Conservation (phyloP, 352 stramenopile genomes). For the Thraustochytrium sp. region DNA sequence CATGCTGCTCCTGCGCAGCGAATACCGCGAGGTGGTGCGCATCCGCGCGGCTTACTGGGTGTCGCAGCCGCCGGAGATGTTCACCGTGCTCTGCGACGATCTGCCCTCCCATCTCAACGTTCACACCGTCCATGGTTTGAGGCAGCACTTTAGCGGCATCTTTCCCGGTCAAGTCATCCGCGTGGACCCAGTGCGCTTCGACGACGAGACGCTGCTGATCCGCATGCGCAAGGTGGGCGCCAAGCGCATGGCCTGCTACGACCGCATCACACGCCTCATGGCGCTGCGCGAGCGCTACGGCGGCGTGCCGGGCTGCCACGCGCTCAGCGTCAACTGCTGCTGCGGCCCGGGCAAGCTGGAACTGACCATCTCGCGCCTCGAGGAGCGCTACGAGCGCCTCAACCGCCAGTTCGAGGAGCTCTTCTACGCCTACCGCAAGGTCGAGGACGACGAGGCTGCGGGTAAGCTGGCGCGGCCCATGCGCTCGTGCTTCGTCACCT, state of each 20-base stretch:
- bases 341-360: not conserved
- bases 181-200: slow-evolving; percentile 17
- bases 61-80: slow-evolving; percentile 37
- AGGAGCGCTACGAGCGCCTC: not conserved
- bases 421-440: slow-evolving; percentile 3
- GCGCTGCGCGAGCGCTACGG: slow-evolving; percentile 7
- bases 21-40: slow-evolving; percentile 40
- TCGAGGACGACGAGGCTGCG: slow-evolving; percentile 20
- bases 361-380: not conserved
- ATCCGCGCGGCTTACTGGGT: slow-evolving; percentile 35
- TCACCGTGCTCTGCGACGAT: slow-evolving; percentile 40
- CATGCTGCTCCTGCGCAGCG: slow-evolving; percentile 1
- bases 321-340: slow-evolving; percentile 25
- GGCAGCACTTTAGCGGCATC: not conserved
- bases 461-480: slow-evolving; percentile 17
- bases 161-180: slow-evolving; percentile 30
- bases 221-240: not conserved
- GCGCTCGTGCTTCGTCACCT: slow-evolving; percentile 39
- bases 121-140: not conserved
- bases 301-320: not conserved
- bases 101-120: slow-evolving; percentile 13
- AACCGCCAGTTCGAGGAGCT: slow-evolving; percentile 25
- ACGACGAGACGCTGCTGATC: slow-evolving; percentile 8
- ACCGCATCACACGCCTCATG: slow-evolving; percentile 16
- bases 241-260: not conserved